Conservation (phyloP, 2,329 filamentous ascomycete genomes). For the Fonsecaea nubica region DNA sequence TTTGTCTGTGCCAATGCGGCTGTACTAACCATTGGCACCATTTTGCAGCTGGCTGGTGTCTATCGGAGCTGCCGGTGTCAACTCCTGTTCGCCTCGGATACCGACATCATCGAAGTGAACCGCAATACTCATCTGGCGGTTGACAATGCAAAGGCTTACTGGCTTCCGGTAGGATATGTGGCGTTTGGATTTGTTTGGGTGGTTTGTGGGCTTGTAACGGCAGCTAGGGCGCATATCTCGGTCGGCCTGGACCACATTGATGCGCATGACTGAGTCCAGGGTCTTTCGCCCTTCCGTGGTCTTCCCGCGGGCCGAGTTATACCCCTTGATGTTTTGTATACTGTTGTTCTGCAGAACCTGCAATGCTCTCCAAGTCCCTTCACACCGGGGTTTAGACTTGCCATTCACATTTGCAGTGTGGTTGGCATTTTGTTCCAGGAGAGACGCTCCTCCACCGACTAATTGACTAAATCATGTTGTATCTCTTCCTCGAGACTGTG, state of each 20-base stretch:
- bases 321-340: too few relatives aligned
- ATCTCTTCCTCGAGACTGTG: too few relatives aligned
- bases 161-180: constrained; percentile 5
- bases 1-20: constrained; percentile 11
- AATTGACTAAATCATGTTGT: too few relatives aligned
- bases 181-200: constrained; percentile 16
- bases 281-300: too few relatives aligned
- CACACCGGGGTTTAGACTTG: too few relatives aligned
- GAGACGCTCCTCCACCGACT: too few relatives aligned
- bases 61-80: constrained; percentile 11
- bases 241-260: not conserved
- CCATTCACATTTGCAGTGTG: too few relatives aligned
- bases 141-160: constrained; percentile 11
- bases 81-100: constrained; percentile 1
- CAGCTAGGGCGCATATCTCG: constrained; percentile 4
- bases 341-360: not conserved
- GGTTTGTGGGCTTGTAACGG: constrained; percentile 7
- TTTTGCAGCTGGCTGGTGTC: constrained; percentile 11
- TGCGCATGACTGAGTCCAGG: not conserved
- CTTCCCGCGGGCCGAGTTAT: too few relatives aligned
- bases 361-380: not conserved
- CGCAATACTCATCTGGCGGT: constrained; percentile 1
- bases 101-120: constrained; percentile 5
- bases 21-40: constrained; percentile 12
- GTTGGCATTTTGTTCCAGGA: too few relatives aligned